A percentile compares a stretch with the other conserved stretches of the same genome.
Evolutionary conservation across 2,329 filamentous ascomycete species (phyloP).

Genomic region (Myriosclerotinia duriaeana): DNA sequence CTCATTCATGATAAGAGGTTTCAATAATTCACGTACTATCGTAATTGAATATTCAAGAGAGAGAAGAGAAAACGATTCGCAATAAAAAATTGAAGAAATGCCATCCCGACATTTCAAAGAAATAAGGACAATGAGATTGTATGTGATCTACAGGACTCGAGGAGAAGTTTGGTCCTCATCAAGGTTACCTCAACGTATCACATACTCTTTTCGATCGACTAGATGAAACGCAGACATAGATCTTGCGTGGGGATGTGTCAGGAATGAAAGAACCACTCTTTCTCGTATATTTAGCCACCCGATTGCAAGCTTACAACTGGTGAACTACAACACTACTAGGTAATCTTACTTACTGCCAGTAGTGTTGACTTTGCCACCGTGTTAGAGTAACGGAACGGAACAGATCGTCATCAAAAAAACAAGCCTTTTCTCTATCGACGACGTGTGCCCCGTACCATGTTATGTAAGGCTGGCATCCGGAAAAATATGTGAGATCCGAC

Average conservation of each 20-base stretch:
- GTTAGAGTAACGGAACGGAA: not conserved
- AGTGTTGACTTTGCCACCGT: no score
- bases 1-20: slow-evolving; percentile 1
- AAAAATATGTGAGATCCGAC: not conserved
- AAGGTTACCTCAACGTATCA: not conserved
- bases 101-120: not conserved
- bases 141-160: not conserved
- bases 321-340: no score
- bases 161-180: not conserved
- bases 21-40: not conserved
- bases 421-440: not conserved
- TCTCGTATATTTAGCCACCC: not conserved
- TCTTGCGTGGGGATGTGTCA: not conserved
- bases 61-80: not conserved
- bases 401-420: not conserved
- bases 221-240: not conserved
- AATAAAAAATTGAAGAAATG: not conserved
- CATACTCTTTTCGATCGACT: not conserved
- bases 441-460: not conserved
- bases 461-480: not conserved
- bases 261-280: not conserved
- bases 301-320: not conserved
- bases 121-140: not conserved
- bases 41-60: not conserved
- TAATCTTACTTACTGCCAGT: not conserved